These are phyloP conservation scores for Ophiostoma piceae DNA, from an alignment of 2,329 filamentous ascomycete species.

Conservation along the genomic window DNA sequence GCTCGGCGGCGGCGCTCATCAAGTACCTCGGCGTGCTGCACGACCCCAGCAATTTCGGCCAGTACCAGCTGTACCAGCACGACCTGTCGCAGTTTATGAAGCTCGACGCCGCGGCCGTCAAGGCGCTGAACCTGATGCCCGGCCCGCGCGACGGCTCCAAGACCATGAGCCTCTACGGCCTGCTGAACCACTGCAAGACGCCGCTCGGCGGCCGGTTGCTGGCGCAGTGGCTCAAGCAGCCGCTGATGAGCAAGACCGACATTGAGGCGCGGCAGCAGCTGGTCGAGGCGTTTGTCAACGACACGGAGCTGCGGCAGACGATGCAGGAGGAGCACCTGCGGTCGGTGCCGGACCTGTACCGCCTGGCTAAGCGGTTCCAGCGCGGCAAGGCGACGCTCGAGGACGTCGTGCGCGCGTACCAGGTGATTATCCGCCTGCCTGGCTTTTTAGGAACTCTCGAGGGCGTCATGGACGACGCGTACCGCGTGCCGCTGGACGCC, in stretches of 20 bases:
- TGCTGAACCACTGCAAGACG: slow-evolving; percentile 97
- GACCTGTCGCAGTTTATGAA: slow-evolving; percentile 98
- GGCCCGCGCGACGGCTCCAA: slow-evolving; percentile 92
- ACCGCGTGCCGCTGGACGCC: slow-evolving; percentile 77
- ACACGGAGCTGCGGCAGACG: slow-evolving; percentile 88
- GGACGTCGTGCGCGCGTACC: slow-evolving; percentile 92
- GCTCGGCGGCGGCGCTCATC: slow-evolving; percentile 85
- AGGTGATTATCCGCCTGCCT: slow-evolving; percentile 86
- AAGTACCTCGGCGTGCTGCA: slow-evolving; percentile 89
- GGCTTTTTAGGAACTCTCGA: slow-evolving; percentile 86
- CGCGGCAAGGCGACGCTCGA: slow-evolving; percentile 85
- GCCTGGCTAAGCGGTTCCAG: slow-evolving; percentile 91
- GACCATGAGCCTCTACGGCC: slow-evolving; percentile 90
- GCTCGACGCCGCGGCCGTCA: slow-evolving; percentile 86
- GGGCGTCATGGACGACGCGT: slow-evolving; percentile 90
- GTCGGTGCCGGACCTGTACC: slow-evolving; percentile 88
- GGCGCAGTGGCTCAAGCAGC: slow-evolving; percentile 96
- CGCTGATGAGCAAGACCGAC: slow-evolving; percentile 81
- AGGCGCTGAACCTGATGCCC: slow-evolving; percentile 95
- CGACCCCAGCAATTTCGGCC: slow-evolving; percentile 90
- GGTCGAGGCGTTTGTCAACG: slow-evolving; percentile 88
- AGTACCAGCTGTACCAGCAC: slow-evolving; percentile 96
- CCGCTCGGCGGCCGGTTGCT: slow-evolving; percentile 84
- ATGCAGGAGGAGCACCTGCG: slow-evolving; percentile 95
- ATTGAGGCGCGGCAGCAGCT: slow-evolving; percentile 86